Percentiles rank a stretch among this genome's conserved stretches.
Evolutionary conservation across 768 basidiomycete genomes (phyloP).

Genomic region (Baorangia bicolor): DNA sequence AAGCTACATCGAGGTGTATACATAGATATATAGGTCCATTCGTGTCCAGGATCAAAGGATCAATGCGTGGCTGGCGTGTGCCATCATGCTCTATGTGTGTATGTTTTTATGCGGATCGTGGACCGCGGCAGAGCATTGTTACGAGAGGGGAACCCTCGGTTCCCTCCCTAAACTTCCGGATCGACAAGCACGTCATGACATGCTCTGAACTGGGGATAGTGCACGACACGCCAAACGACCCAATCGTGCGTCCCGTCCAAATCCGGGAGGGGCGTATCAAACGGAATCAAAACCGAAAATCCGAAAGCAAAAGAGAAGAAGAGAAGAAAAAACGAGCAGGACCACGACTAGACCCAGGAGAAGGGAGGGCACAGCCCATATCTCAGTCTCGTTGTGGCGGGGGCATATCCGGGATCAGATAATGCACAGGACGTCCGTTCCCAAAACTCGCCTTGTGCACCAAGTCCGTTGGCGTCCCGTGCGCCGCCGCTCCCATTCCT

Average conservation of each 20-base stretch:
- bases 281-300: slow-evolving; percentile 3
- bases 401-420: slow-evolving; percentile 62
- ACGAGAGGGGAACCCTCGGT: neutral
- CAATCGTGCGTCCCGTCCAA: slow-evolving; percentile 1
- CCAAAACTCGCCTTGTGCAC: slow-evolving; percentile 47
- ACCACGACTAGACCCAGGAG: neutral
- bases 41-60: slow-evolving; percentile 5
- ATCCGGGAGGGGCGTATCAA: slow-evolving; percentile 4
- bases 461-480: slow-evolving; percentile 24
- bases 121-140: neutral
- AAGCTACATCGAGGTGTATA: slow-evolving; percentile 18
- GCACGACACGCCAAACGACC: neutral
- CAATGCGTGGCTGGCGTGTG: neutral
- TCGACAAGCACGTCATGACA: slow-evolving; percentile 1
- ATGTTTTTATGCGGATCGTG: neutral
- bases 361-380: slow-evolving; percentile 1
- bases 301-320: neutral
- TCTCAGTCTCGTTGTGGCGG: slow-evolving; percentile 30
- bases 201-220: slow-evolving; percentile 5
- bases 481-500: slow-evolving; percentile 9
- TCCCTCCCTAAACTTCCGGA: neutral
- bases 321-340: neutral
- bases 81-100: neutral
- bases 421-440: slow-evolving; percentile 48
- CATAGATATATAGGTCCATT: slow-evolving; percentile 3